Conservation (phyloP, 2,329 filamentous ascomycete species). For the Botrytis elliptica region DNA sequence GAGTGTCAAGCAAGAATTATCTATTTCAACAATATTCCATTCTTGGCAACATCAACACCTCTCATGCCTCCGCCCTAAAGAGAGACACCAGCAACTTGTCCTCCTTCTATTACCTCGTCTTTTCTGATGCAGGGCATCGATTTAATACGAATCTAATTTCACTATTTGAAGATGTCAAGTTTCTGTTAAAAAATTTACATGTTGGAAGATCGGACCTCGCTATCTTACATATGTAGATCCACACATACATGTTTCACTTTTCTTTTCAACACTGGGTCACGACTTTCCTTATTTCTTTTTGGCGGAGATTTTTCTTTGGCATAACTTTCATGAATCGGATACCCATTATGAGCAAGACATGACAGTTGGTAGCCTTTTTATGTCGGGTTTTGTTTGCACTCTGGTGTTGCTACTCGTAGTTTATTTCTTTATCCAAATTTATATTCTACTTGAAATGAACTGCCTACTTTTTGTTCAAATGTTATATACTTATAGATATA, state of each 20-base stretch:
- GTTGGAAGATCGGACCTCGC: neutral
- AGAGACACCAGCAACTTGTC: neutral
- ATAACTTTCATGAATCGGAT: neutral
- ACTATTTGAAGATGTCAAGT: neutral
- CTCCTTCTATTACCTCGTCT: neutral
- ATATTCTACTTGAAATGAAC: neutral
- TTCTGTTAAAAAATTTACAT: neutral
- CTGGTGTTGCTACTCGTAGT: neutral
- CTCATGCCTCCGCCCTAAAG: neutral
- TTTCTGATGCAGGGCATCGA: neutral
- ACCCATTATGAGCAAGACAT: neutral
- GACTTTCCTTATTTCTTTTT: neutral
- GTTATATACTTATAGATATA: neutral
- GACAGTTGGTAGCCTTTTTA: neutral
- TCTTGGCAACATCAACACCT: neutral
- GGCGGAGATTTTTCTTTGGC: neutral
- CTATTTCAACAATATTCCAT: neutral
- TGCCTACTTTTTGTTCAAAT: neutral
- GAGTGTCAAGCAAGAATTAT: neutral
- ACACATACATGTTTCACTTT: neutral
- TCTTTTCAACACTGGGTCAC: neutral
- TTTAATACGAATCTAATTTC: too few relatives aligned
- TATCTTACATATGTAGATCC: neutral
- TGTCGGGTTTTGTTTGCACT: neutral
- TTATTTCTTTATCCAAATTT: neutral